Evolutionary conservation across 2,329 filamentous ascomycete genomes (phyloP).

Genomic region (Paecilomyces niveus): DNA sequence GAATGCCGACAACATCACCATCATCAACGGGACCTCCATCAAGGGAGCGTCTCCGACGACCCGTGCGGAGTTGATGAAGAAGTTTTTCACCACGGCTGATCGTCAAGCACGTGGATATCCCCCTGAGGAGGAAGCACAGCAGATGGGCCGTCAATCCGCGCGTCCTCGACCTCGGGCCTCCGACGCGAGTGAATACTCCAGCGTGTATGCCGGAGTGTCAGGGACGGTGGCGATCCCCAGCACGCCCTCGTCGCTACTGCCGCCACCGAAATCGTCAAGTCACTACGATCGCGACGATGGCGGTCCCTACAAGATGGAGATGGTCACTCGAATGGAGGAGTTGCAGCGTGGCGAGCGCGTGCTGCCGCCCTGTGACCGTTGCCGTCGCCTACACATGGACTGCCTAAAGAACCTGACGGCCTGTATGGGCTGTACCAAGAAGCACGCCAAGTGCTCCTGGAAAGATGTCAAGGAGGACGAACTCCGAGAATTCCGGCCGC

Average conservation of each 20-base stretch:
- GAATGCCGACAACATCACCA: conserved; percentile 39
- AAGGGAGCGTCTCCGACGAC: conserved; percentile 51
- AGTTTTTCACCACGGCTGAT: conserved; percentile 56
- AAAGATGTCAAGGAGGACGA: conserved; percentile 72
- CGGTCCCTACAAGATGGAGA: conserved; percentile 55
- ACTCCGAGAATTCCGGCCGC: conserved; percentile 26
- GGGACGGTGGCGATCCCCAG: conserved; percentile 48
- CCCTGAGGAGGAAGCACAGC: conserved; percentile 19
- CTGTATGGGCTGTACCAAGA: conserved; percentile 81
- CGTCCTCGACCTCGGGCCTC: conserved; percentile 24
- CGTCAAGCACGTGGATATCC: conserved; percentile 36
- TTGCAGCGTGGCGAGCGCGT: conserved; percentile 67
- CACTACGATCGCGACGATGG: conserved; percentile 49
- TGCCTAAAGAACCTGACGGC: conserved; percentile 82
- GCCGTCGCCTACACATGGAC: conserved; percentile 69
- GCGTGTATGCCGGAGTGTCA: conserved; percentile 35
- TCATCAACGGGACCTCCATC: conserved; percentile 41
- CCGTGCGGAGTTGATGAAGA: conserved; percentile 54
- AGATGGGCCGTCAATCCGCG: conserved; percentile 20
- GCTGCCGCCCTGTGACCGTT: conserved; percentile 76
- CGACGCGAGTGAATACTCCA: conserved; percentile 28
- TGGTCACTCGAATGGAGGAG: conserved; percentile 69
- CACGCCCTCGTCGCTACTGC: conserved; percentile 47
- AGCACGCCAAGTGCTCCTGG: conserved; percentile 85
- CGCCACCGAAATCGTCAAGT: conserved; percentile 38